A percentile compares a stretch with the other conserved stretches of the same genome.
phyloP scores from a whole-genome alignment of 305 asterid species.

The Salvia sclarea region DNA sequence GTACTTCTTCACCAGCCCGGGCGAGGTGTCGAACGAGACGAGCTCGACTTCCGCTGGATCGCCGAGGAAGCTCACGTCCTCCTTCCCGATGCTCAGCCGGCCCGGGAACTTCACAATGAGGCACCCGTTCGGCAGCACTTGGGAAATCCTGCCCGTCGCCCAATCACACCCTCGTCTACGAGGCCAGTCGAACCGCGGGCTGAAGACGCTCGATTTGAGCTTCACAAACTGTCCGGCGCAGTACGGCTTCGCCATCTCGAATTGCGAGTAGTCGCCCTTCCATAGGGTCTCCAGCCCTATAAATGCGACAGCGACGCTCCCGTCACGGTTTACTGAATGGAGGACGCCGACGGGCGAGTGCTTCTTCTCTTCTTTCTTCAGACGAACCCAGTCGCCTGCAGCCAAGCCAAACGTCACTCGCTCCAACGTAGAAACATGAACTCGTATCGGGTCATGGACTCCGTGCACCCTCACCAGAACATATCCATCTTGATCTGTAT shows the following conservation, averaged over 20 bases:
- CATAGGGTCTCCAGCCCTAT: conserved; percentile 75
- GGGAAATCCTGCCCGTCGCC: conserved; percentile 67
- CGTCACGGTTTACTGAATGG: conserved; percentile 65
- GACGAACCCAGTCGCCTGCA: conserved; percentile 86
- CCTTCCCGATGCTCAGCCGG: conserved; percentile 46
- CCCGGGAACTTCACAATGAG: conserved; percentile 75
- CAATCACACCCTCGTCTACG: conserved; percentile 63
- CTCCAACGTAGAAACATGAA: conserved; percentile 65
- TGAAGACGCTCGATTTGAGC: conserved; percentile 54
- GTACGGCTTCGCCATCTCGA: conserved; percentile 82
- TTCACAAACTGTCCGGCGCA: conserved; percentile 73
- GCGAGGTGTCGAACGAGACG: conserved; percentile 62
- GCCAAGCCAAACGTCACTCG: conserved; percentile 81
- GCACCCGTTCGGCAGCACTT: conserved; percentile 79
- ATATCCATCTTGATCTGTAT: conserved; percentile 66
- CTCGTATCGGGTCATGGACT: conserved; percentile 71
- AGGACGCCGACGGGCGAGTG: conserved; percentile 79
- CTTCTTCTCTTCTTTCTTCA: conserved; percentile 65
- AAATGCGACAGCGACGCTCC: conserved; percentile 66
- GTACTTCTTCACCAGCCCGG: conserved; percentile 67
- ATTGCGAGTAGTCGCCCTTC: conserved; percentile 69
- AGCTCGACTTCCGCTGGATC: conserved; percentile 84
- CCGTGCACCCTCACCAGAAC: conserved; percentile 86
- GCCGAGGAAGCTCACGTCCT: conserved; percentile 51
- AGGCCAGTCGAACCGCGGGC: conserved; percentile 85